Percentiles rank a stretch among this genome's conserved stretches.
phyloP scores from a whole-genome alignment of 2,329 filamentous ascomycete species.

The Hirsutella thompsonii region DNA sequence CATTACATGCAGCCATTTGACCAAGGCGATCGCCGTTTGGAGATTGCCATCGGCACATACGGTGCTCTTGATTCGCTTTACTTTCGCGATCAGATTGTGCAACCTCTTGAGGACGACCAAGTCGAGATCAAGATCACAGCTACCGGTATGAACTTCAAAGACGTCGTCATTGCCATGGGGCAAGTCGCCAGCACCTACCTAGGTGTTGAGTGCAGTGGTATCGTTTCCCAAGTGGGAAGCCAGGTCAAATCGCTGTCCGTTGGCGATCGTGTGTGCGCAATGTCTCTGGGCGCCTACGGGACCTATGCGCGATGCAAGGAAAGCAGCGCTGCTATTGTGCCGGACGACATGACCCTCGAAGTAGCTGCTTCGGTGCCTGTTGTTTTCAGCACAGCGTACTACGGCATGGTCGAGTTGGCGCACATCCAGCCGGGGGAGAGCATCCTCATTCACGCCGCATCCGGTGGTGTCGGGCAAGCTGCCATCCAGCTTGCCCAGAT shows the following conservation, averaged over 20 bases:
- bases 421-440: conserved; percentile 22
- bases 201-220: conserved; percentile 27
- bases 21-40: conserved; percentile 18
- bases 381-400: conserved; percentile 26
- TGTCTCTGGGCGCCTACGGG: conserved; percentile 20
- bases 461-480: conserved; percentile 25
- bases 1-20: conserved; percentile 24
- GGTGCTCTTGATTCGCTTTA: conserved; percentile 26
- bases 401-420: conserved; percentile 24
- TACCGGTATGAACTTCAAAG: conserved; percentile 31
- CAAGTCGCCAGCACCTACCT: conserved; percentile 19
- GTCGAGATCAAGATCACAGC: conserved; percentile 30
- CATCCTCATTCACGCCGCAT: conserved; percentile 25
- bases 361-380: conserved; percentile 26
- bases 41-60: conserved; percentile 23
- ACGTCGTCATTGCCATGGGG: conserved; percentile 30
- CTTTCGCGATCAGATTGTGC: conserved; percentile 21
- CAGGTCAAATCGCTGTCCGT: conserved; percentile 45
- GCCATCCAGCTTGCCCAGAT: conserved; percentile 24
- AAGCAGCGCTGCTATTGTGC: conserved; percentile 22
- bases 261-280: conserved; percentile 62
- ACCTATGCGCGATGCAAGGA: conserved; percentile 19
- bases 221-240: conserved; percentile 38
- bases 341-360: conserved; percentile 21
- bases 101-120: conserved; percentile 19